phyloP scores from a whole-genome alignment of 2,329 filamentous ascomycete species.

The Aspergillus carbonarius region DNA sequence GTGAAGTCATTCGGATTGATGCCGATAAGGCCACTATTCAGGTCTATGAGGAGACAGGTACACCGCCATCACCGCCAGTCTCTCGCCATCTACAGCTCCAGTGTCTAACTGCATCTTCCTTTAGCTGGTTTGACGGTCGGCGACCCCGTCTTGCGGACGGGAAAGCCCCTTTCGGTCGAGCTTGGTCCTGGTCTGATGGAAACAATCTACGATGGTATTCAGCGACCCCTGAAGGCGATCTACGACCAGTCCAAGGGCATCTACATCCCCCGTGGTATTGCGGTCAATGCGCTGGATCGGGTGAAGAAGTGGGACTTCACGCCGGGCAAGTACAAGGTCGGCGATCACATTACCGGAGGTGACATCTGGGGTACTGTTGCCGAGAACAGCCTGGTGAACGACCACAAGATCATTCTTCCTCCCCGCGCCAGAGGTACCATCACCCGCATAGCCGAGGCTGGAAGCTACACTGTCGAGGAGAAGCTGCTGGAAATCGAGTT shows the following conservation, averaged over 20 bases:
- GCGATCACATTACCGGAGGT: constrained; percentile 94
- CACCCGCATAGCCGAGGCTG: constrained; percentile 83
- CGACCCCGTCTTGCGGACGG: constrained; percentile 85
- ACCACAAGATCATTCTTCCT: constrained; percentile 90
- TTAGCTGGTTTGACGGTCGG: constrained; percentile 87
- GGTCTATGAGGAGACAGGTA: constrained; percentile 98
- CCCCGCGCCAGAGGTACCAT: constrained; percentile 89
- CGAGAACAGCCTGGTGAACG: constrained; percentile 91
- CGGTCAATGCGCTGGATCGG: constrained; percentile 82
- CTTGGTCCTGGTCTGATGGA: constrained; percentile 96
- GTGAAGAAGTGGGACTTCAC: constrained; percentile 96
- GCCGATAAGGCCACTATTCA: constrained; percentile 95
- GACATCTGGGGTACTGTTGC: constrained; percentile 94
- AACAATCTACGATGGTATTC: constrained; percentile 99
- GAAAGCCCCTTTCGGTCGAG: constrained; percentile 96
- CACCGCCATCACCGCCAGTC: constrained; percentile 10
- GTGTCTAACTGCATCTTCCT: constrained; percentile 10
- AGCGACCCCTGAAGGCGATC: constrained; percentile 87
- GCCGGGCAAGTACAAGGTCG: constrained; percentile 79
- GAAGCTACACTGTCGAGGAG: constrained; percentile 89
- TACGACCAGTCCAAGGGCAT: constrained; percentile 76
- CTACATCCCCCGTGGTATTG: constrained; percentile 95
- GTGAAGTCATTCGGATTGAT: constrained; percentile 97
- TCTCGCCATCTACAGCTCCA: constrained; percentile 7
- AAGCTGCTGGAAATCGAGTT: constrained; percentile 97